Evolutionary conservation across 2,329 filamentous ascomycete genomes (phyloP).

Genomic region (Claviceps quebecensis): DNA sequence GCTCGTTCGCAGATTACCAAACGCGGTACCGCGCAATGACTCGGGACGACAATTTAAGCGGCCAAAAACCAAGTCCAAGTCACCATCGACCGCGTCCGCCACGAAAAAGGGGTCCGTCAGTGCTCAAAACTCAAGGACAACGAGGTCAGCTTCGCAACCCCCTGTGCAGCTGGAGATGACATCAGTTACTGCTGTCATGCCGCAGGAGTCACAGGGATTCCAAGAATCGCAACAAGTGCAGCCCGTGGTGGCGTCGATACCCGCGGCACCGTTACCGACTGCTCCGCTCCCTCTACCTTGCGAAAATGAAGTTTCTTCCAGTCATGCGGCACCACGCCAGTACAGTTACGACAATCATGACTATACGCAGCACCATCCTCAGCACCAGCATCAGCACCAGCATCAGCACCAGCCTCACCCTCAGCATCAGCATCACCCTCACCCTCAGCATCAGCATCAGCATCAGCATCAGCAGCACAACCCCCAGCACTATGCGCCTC

Average conservation of each 20-base stretch:
- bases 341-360: not conserved
- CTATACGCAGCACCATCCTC: not conserved
- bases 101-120: not conserved
- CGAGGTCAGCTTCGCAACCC: not conserved
- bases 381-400: not conserved
- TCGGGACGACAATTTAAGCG: conserved; percentile 4
- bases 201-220: not conserved
- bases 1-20: conserved; percentile 16
- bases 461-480: not conserved
- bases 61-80: not conserved
- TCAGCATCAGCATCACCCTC: not conserved
- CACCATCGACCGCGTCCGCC: not conserved
- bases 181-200: not conserved
- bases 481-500: not conserved
- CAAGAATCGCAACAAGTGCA: not conserved
- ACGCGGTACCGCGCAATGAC: not conserved
- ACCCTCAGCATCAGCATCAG: not conserved
- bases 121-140: not conserved
- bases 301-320: not conserved
- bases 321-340: not conserved
- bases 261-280: not conserved
- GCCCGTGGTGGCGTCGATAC: not conserved
- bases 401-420: not conserved
- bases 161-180: not conserved
- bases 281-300: not conserved